Evolutionary conservation across 306 rosid species (phyloP).

Genomic region (Comarum palustre): DNA sequence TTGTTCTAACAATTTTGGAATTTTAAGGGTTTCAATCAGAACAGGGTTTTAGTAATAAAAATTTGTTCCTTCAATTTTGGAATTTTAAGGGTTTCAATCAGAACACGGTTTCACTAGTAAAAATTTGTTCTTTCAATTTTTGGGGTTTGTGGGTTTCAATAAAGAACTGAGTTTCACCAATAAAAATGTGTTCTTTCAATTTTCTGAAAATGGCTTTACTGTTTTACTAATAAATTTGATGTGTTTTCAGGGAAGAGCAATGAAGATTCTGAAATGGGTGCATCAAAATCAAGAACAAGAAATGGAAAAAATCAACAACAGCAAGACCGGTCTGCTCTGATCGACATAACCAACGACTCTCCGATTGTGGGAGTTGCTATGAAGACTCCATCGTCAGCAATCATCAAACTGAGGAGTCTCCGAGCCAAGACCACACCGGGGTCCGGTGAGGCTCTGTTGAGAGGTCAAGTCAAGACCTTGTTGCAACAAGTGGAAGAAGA

Average conservation of each 20-base stretch:
- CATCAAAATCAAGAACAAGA: conserved; percentile 45
- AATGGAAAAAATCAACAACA: conserved; percentile 38
- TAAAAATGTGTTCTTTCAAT: neutral
- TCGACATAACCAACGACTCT: conserved; percentile 86
- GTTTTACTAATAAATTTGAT: neutral
- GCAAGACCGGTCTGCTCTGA: conserved; percentile 57
- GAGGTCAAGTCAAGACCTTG: conserved; percentile 92
- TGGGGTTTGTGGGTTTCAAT: too few species aligned
- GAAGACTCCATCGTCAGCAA: conserved; percentile 55
- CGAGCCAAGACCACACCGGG: conserved; percentile 71
- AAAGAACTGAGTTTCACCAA: too few species aligned
- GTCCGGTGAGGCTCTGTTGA: conserved; percentile 81
- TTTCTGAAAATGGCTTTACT: neutral
- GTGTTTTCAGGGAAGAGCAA: conserved; percentile 39
- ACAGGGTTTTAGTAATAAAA: too few species aligned
- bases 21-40: too few species aligned
- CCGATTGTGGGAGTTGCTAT: conserved; percentile 82
- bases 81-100: neutral
- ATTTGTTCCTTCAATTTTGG: neutral
- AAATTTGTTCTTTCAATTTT: neutral
- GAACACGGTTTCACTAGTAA: neutral
- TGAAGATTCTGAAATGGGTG: conserved; percentile 50
- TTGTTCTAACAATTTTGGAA: neutral
- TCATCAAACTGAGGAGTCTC: conserved; percentile 40
- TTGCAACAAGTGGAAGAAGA: conserved; percentile 92